A percentile compares a stretch with the other conserved stretches of the same genome.
Conservation (phyloP, 2,329 filamentous ascomycete species). For the Chalaropsis ovoidea region DNA sequence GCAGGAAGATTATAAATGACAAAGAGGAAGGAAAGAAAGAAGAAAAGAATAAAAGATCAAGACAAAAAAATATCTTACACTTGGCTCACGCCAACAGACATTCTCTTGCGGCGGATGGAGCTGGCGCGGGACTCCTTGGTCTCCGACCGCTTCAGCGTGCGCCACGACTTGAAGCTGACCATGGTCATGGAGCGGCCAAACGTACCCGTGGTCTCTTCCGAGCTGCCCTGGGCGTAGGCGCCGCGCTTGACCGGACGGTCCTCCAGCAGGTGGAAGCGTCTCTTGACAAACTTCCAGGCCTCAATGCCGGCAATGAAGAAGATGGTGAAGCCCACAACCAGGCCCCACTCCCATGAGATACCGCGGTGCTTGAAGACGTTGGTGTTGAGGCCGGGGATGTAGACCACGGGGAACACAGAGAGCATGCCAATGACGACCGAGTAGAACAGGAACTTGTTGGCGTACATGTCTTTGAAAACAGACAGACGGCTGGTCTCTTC, state of each 20-base stretch:
- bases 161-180: constrained; percentile 43
- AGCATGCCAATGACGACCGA: constrained; percentile 50
- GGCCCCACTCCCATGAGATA: constrained; percentile 66
- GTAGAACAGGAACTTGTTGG: constrained; percentile 62
- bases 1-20: background rate
- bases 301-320: constrained; percentile 60
- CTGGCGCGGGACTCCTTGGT: constrained; percentile 32
- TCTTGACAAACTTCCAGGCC: constrained; percentile 61
- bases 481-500: constrained; percentile 42
- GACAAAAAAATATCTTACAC: constrained; percentile 9
- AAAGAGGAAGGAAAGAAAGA: background rate
- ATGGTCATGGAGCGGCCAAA: constrained; percentile 43
- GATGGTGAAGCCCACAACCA: constrained; percentile 53
- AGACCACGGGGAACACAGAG: constrained; percentile 58
- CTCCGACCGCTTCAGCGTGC: constrained; percentile 36
- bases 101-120: constrained; percentile 11
- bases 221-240: constrained; percentile 44
- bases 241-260: constrained; percentile 43
- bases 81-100: background rate
- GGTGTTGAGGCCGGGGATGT: constrained; percentile 60
- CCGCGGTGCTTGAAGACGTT: constrained; percentile 61
- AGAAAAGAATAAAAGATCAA: background rate
- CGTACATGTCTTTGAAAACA: constrained; percentile 53
- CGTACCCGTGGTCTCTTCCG: constrained; percentile 35
- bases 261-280: constrained; percentile 43